Conservation (phyloP, 495 filamentous ascomycete species). For the Echria macrotheca region DNA sequence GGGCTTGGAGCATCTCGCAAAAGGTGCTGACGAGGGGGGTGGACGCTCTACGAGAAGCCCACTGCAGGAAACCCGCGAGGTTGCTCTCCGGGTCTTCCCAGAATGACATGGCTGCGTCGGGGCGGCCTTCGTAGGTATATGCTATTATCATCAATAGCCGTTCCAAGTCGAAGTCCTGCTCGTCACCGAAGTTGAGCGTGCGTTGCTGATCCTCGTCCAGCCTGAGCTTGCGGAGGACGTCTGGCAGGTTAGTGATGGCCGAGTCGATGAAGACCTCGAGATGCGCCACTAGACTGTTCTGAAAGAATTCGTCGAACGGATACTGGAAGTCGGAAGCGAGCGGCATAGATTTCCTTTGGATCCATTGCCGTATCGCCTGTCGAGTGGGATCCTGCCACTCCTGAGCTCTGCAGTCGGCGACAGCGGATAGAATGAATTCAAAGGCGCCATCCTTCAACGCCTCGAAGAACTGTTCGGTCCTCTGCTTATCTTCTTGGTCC, state of each 20-base stretch:
- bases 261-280: constrained; percentile 82
- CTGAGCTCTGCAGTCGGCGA: constrained; percentile 61
- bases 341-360: constrained; percentile 69
- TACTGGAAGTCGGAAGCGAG: constrained; percentile 53
- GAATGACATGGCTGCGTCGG: constrained; percentile 77
- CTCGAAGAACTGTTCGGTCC: constrained; percentile 64
- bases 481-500: constrained; percentile 58
- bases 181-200: constrained; percentile 60
- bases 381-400: constrained; percentile 81
- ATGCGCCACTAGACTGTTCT: constrained; percentile 64
- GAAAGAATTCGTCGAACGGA: constrained; percentile 58
- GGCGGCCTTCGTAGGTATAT: constrained; percentile 79
- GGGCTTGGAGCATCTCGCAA: constrained; percentile 85
- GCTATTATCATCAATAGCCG: constrained; percentile 87
- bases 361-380: constrained; percentile 63
- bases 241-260: constrained; percentile 91
- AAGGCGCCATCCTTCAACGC: constrained; percentile 87
- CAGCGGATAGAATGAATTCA: constrained; percentile 80
- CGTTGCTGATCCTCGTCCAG: constrained; percentile 85
- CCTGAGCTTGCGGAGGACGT: constrained; percentile 79
- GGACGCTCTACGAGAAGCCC: constrained; percentile 87
- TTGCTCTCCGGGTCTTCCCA: constrained; percentile 88
- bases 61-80: constrained; percentile 86
- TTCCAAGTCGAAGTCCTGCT: constrained; percentile 79
- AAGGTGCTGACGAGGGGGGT: constrained; percentile 91